phyloP scores from a whole-genome alignment of 1,284 basidiomycete species.

The Tylopilus microsporus region DNA sequence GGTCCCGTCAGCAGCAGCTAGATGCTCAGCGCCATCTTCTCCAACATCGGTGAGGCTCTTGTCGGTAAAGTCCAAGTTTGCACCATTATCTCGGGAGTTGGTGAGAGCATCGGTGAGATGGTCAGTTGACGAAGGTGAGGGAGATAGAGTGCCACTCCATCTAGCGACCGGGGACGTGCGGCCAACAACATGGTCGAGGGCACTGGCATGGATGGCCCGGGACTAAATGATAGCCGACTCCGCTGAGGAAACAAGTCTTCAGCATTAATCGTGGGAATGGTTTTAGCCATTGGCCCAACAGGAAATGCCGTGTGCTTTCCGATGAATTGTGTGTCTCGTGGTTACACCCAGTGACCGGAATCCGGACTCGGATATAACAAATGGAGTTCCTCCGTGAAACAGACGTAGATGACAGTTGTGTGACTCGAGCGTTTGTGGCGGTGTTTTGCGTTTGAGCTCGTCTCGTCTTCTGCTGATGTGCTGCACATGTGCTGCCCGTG shows the following conservation, averaged over 20 bases:
- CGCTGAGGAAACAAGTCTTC: constrained; percentile 11
- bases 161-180: constrained; percentile 22
- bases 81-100: constrained; percentile 58
- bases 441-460: no score
- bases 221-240: neutral
- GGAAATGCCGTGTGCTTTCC: no score
- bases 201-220: constrained; percentile 27
- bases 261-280: no score
- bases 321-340: no score
- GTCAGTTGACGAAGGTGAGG: constrained; percentile 43
- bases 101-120: constrained; percentile 65
- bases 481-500: no score
- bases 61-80: constrained; percentile 48
- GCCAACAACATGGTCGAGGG: constrained; percentile 32
- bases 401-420: no score
- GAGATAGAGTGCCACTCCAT: constrained; percentile 26
- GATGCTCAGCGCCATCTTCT: constrained; percentile 64
- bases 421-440: no score
- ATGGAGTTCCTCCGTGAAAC: no score
- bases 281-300: no score
- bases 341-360: no score
- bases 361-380: no score
- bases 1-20: constrained; percentile 58
- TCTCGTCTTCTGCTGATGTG: no score
- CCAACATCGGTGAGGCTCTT: constrained; percentile 35